These are phyloP conservation scores for Exophiala dermatitidis DNA, from an alignment of 2,329 filamentous ascomycete genomes.

Conservation along the genomic window DNA sequence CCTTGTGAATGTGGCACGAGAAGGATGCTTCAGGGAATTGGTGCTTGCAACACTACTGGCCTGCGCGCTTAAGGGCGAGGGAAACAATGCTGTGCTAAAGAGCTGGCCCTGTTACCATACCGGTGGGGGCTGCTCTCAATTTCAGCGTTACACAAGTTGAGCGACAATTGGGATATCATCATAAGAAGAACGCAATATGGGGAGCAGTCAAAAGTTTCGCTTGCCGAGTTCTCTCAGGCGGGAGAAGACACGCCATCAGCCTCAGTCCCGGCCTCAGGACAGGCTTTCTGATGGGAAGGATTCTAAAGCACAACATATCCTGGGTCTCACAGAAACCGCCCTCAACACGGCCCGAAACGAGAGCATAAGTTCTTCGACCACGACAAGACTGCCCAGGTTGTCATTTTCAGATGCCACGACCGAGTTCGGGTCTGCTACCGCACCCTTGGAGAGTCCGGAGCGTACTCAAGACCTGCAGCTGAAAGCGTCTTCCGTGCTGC, in stretches of 20 bases:
- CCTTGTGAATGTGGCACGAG: not conserved
- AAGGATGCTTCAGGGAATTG: not conserved
- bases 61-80: not conserved
- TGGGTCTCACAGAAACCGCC: constrained; percentile 23
- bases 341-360: constrained; percentile 21
- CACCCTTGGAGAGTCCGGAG: constrained; percentile 9
- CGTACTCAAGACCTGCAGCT: constrained; percentile 6
- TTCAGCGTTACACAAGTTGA: no score
- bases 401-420: constrained; percentile 27
- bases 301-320: constrained; percentile 23
- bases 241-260: constrained; percentile 10
- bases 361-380: constrained; percentile 24
- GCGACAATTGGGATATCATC: not conserved
- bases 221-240: constrained; percentile 14
- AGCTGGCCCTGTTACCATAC: not conserved
- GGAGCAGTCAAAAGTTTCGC: constrained; percentile 17
- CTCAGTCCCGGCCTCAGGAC: constrained; percentile 10
- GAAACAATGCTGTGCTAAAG: not conserved
- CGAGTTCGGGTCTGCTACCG: constrained; percentile 18
- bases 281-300: constrained; percentile 15
- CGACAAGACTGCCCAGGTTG: constrained; percentile 15
- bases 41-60: not conserved
- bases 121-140: no score
- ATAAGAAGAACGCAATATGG: constrained; percentile 6
- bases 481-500: constrained; percentile 21